Evolutionary conservation across 805 yeast genomes (phyloP).

Genomic region (Clavispora carvajalis): DNA sequence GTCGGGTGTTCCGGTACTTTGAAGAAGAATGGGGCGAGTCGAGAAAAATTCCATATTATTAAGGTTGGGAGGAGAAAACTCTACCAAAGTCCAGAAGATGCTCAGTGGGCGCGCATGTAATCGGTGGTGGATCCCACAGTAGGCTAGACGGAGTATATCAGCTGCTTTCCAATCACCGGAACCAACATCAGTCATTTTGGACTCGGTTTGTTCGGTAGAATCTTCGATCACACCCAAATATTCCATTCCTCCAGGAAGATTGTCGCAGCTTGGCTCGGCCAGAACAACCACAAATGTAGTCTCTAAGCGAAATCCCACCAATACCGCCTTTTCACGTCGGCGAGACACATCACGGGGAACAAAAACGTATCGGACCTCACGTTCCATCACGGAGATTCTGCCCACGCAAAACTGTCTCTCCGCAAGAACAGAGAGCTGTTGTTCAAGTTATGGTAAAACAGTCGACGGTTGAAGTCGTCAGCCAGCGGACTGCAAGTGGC

Average conservation of each 20-base stretch:
- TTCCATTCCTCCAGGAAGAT: not conserved
- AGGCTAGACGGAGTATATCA: not conserved
- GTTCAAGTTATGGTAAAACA: conserved; percentile 27
- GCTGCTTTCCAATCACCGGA: too few species aligned
- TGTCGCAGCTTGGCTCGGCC: not conserved
- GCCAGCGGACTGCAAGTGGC: not conserved
- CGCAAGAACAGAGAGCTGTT: conserved; percentile 39
- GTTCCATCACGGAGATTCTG: not conserved
- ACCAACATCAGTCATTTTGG: too few species aligned
- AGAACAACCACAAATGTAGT: conserved; percentile 20
- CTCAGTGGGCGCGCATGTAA: not conserved
- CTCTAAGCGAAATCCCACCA: conserved; percentile 23
- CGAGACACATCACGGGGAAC: conserved; percentile 29
- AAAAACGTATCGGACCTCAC: conserved; percentile 27
- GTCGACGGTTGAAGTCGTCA: conserved; percentile 12
- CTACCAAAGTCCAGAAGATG: conserved; percentile 13
- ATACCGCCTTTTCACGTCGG: conserved; percentile 2
- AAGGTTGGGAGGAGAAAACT: conserved; percentile 70
- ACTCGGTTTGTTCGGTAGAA: not conserved
- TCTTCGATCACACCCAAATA: not conserved
- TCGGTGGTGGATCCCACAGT: not conserved
- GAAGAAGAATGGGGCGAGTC: conserved; percentile 63
- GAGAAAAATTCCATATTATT: conserved; percentile 73
- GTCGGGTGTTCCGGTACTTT: conserved; percentile 30
- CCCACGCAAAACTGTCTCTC: conserved; percentile 32